Conservation (phyloP, 805 yeast species). For the Yarrowia osloensis region DNA sequence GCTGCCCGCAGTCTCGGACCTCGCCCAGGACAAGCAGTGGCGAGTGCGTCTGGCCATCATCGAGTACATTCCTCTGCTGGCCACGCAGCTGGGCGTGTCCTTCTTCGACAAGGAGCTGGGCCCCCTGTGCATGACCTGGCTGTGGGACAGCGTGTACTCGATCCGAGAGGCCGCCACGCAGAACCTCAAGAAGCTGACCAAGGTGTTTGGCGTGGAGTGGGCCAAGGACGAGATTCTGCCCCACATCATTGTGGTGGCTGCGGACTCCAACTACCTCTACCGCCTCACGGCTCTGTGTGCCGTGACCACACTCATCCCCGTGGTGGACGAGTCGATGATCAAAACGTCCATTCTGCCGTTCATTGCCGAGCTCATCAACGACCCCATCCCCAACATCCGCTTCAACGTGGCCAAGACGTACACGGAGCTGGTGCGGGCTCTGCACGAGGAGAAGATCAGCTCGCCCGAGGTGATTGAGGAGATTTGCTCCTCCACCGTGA, state of each 20-base stretch:
- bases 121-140: slow-evolving; percentile 92
- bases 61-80: slow-evolving; percentile 91
- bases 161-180: slow-evolving; percentile 94
- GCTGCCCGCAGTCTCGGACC: slow-evolving; percentile 92
- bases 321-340: slow-evolving; percentile 59
- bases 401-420: slow-evolving; percentile 92
- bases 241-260: slow-evolving; percentile 63
- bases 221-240: slow-evolving; percentile 80
- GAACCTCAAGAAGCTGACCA: slow-evolving; percentile 76
- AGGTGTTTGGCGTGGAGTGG: slow-evolving; percentile 92
- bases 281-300: slow-evolving; percentile 90
- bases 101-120: slow-evolving; percentile 92
- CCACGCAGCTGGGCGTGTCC: slow-evolving; percentile 89
- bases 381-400: slow-evolving; percentile 91
- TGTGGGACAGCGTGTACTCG: slow-evolving; percentile 96
- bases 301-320: slow-evolving; percentile 78
- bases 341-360: slow-evolving; percentile 75
- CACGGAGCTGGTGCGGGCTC: slow-evolving; percentile 57
- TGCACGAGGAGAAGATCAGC: slow-evolving; percentile 37
- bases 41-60: slow-evolving; percentile 95
- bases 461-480: slow-evolving; percentile 37
- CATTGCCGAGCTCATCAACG: slow-evolving; percentile 66
- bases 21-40: slow-evolving; percentile 97
- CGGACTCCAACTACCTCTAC: slow-evolving; percentile 73
- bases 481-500: slow-evolving; percentile 50